Evolutionary conservation across 805 yeast genomes (phyloP), one percentile per base, ranked within the genome.

Genomic region (Metschnikowia lunata): DNA sequence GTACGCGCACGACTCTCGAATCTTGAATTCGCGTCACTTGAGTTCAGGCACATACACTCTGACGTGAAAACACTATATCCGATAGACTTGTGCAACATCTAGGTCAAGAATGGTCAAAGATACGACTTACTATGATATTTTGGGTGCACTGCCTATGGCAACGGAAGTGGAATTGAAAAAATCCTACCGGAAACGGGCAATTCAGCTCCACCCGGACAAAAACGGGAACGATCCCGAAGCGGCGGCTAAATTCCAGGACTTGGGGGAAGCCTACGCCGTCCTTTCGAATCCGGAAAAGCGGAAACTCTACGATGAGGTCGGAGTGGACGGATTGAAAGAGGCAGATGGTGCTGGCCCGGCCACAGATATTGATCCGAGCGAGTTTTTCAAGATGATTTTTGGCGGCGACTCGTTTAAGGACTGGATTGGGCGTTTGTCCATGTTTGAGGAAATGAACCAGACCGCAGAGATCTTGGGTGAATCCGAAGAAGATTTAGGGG

Each of bases 141-240:
- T 93, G 39, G 86, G 79, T 31, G 83, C 91, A 13, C 55, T 66
- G 26, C 74, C 82, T 15, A 77, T 77, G 10, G 97, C 97, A 14
- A 75, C 85, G 0, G 82, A 82, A 5, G 71, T 78, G 9, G 96
- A 93, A 51, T 87, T 93, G 64, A 93, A 93, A 66, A 88, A 88
- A 62, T 96, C 97, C 0, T 93, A 93, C 65, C 32, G 57, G 14
- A 54, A 52, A 26, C 48, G 34, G 31, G 57, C 57, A 36, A 50
- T 54, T 36, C 51, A 43, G 30, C 54, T 48, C 26, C 57, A 54
- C 26, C 99, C 99, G 1, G 99, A 93, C 63, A 93, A 93, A 70
- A 88, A 91, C 59, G 96, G 95, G n/a, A 82, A 85, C 57, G 95
- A 93, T 61, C 95, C 93, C 34, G 77, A 79, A 10, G 99, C 99